Conservation (phyloP, 1,284 basidiomycete species). For the Cutaneotrichosporon sp. region DNA sequence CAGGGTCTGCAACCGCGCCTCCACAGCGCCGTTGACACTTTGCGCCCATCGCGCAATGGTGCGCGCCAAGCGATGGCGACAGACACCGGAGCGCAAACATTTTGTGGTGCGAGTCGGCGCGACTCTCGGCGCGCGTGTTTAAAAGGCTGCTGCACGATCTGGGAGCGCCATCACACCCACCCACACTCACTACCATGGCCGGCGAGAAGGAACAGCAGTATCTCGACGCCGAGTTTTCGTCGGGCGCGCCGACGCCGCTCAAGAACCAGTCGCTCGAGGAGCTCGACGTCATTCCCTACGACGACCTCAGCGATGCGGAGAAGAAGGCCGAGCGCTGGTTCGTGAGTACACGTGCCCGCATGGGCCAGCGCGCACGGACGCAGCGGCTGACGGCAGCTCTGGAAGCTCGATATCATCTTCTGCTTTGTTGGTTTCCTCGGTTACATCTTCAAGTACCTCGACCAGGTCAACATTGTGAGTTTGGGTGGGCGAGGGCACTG, state of each 20-base stretch:
- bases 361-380: too few relatives aligned
- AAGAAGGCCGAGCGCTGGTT: constrained; percentile 15
- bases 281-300: neutral
- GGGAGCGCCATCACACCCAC: neutral
- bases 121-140: neutral
- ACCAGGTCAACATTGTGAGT: constrained; percentile 30
- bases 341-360: neutral
- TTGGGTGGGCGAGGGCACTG: too few relatives aligned
- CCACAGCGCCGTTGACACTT: neutral
- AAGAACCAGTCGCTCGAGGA: constrained; percentile 1
- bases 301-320: constrained; percentile 14
- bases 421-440: constrained; percentile 17
- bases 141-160: neutral
- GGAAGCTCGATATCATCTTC: constrained; percentile 24
- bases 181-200: neutral
- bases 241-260: constrained; percentile 1
- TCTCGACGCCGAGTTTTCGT: neutral
- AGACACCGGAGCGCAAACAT: too few relatives aligned
- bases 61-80: too few relatives aligned
- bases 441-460: constrained; percentile 26
- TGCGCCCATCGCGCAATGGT: neutral
- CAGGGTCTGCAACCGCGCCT: neutral
- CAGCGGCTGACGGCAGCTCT: constrained; percentile 9
- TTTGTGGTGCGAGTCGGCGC: neutral
- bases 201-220: neutral